A percentile compares a stretch with the other conserved stretches of the same genome.
Evolutionary conservation across 148 eudicot genomes (phyloP).

Genomic region (Silene conica): DNA sequence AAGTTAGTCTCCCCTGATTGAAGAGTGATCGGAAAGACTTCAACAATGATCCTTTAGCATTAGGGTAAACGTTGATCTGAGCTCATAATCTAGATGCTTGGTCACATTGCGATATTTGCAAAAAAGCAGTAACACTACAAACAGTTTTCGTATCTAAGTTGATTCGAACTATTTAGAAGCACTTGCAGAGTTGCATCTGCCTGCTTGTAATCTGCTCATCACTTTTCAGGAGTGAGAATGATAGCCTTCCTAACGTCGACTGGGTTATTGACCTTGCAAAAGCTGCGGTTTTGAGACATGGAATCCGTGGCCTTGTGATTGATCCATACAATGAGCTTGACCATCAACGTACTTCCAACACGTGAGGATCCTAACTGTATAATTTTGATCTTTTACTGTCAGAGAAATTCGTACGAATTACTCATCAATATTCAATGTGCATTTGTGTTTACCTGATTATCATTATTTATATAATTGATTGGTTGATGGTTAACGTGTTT

Average conservation of each 20-base stretch:
- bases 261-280: slow-evolving; percentile 93
- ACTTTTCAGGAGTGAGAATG: slow-evolving; percentile 76
- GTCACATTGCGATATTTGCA: too few species aligned
- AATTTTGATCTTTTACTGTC: not conserved
- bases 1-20: too few species aligned
- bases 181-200: not conserved
- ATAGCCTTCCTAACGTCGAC: slow-evolving; percentile 72
- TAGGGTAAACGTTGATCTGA: too few species aligned
- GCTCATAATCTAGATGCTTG: too few species aligned
- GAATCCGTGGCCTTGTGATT: slow-evolving; percentile 89
- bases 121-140: too few species aligned
- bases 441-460: not conserved
- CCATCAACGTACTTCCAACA: slow-evolving; percentile 72
- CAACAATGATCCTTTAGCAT: too few species aligned
- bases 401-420: not conserved
- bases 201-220: not conserved
- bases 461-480: not conserved
- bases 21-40: too few species aligned
- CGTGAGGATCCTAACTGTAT: slow-evolving; percentile 38
- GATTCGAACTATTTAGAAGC: not conserved
- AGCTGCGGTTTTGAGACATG: slow-evolving; percentile 91
- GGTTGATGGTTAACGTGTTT: not conserved
- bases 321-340: slow-evolving; percentile 99
- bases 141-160: too few species aligned
- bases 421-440: not conserved